These are phyloP conservation scores for Paramarasmius palmivorus DNA, from an alignment of 1,284 basidiomycete species.

Conservation along the genomic window DNA sequence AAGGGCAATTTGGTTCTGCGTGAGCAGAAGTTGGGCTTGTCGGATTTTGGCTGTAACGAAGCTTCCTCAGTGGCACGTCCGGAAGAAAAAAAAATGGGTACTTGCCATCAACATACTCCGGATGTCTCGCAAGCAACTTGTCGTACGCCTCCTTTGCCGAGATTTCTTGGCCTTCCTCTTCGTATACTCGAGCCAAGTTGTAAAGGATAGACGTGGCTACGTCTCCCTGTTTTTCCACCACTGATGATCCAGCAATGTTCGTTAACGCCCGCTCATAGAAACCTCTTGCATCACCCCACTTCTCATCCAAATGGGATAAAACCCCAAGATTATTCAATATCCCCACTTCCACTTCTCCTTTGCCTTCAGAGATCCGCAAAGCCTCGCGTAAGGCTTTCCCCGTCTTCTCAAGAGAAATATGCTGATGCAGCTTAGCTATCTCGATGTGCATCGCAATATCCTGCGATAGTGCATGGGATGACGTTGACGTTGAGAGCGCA, in stretches of 20 bases:
- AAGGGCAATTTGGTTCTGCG: constrained; percentile 70
- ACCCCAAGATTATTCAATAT: constrained; percentile 85
- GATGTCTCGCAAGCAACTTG: constrained; percentile 81
- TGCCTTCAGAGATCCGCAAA: constrained; percentile 55
- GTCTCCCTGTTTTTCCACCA: constrained; percentile 56
- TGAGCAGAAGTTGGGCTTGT: constrained; percentile 76
- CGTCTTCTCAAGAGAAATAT: constrained; percentile 74
- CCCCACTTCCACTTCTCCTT: constrained; percentile 56
- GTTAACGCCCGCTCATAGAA: constrained; percentile 74
- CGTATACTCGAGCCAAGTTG: constrained; percentile 87
- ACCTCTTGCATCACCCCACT: constrained; percentile 52
- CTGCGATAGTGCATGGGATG: constrained; percentile 59
- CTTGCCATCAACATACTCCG: constrained; percentile 92
- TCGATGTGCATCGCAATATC: constrained; percentile 87
- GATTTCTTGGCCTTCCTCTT: constrained; percentile 72
- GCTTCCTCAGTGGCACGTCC: constrained; percentile 3
- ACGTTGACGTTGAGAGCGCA: constrained; percentile 51
- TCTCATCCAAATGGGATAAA: constrained; percentile 73
- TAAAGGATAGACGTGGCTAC: constrained; percentile 84
- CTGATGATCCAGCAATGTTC: constrained; percentile 48
- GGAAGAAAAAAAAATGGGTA: constrained; percentile 14
- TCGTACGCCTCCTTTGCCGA: constrained; percentile 84
- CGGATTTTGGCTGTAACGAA: constrained; percentile 87
- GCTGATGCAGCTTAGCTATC: constrained; percentile 85
- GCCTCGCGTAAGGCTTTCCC: constrained; percentile 76